Evolutionary conservation across 306 rosid species (phyloP).

Genomic region (Vigna reflexopilosa): DNA sequence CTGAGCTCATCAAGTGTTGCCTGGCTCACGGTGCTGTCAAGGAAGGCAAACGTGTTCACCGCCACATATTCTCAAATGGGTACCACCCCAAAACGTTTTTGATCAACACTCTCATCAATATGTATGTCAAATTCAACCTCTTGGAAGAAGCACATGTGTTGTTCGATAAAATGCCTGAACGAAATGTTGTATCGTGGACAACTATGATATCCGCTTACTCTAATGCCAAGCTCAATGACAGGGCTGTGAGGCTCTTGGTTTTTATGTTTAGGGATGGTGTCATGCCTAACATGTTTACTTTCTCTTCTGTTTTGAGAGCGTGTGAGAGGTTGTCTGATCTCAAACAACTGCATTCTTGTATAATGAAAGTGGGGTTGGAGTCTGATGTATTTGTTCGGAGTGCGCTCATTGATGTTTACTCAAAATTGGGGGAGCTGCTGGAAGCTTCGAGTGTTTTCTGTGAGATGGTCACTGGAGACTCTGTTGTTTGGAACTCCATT

Average conservation of each 20-base stretch:
- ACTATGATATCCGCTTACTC: conserved; percentile 78
- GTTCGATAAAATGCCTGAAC: conserved; percentile 83
- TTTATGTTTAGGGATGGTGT: conserved; percentile 83
- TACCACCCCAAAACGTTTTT: conserved; percentile 64
- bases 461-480: conserved; percentile 73
- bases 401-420: conserved; percentile 74
- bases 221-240: conserved; percentile 54
- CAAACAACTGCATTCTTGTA: conserved; percentile 70
- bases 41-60: conserved; percentile 73
- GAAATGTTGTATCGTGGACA: conserved; percentile 87
- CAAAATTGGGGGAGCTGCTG: conserved; percentile 70
- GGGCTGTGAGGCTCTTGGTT: conserved; percentile 64
- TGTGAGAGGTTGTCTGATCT: conserved; percentile 63
- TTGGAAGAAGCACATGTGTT: conserved; percentile 69
- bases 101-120: conserved; percentile 62
- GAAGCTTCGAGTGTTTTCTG: conserved; percentile 63
- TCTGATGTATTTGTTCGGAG: conserved; percentile 86
- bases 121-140: conserved; percentile 74
- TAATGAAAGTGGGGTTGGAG: conserved; percentile 75
- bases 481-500: conserved; percentile 88
- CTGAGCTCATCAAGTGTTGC: conserved; percentile 87
- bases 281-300: conserved; percentile 83
- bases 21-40: conserved; percentile 62
- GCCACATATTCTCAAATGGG: conserved; percentile 72
- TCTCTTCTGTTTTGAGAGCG: conserved; percentile 82